These are phyloP conservation scores for Daldinia sp. DNA, from an alignment of 2,329 filamentous ascomycete species.

Conservation along the genomic window DNA sequence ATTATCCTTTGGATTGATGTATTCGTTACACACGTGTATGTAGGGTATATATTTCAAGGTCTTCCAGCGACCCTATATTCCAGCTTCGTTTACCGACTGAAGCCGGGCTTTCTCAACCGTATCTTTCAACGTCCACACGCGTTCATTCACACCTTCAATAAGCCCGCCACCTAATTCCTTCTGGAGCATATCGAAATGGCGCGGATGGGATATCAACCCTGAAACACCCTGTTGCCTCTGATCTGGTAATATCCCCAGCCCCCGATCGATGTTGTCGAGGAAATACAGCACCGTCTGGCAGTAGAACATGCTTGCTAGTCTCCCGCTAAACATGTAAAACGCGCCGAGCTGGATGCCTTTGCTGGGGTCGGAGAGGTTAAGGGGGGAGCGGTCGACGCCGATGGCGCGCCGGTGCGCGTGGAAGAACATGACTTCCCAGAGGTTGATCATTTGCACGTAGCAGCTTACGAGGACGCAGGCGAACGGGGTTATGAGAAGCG, in stretches of 20 bases:
- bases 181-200: slow-evolving; percentile 28
- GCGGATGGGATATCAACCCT: slow-evolving; percentile 22
- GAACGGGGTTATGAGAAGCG: slow-evolving; percentile 22
- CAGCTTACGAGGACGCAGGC: slow-evolving; percentile 33
- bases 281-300: slow-evolving; percentile 33
- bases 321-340: slow-evolving; percentile 33
- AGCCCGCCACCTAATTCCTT: slow-evolving; percentile 20
- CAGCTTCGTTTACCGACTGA: neutral
- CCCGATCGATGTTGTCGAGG: slow-evolving; percentile 34
- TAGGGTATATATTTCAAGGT: neutral
- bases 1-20: no score
- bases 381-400: slow-evolving; percentile 8
- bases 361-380: slow-evolving; percentile 17
- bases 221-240: slow-evolving; percentile 6
- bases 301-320: slow-evolving; percentile 32
- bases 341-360: slow-evolving; percentile 34
- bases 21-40: no score
- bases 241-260: slow-evolving; percentile 28
- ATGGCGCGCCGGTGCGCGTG: slow-evolving; percentile 17
- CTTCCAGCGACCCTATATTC: slow-evolving; percentile 3
- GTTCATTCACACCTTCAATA: slow-evolving; percentile 4
- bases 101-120: slow-evolving; percentile 26
- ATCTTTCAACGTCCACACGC: slow-evolving; percentile 15
- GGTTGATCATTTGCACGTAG: slow-evolving; percentile 32
- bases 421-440: slow-evolving; percentile 33